A percentile compares a stretch with the other conserved stretches of the same genome.
These are phyloP conservation scores for Dendrocalamus sinicus DNA, from an alignment of 176 grass and related monocot genomes.

Conservation along the genomic window DNA sequence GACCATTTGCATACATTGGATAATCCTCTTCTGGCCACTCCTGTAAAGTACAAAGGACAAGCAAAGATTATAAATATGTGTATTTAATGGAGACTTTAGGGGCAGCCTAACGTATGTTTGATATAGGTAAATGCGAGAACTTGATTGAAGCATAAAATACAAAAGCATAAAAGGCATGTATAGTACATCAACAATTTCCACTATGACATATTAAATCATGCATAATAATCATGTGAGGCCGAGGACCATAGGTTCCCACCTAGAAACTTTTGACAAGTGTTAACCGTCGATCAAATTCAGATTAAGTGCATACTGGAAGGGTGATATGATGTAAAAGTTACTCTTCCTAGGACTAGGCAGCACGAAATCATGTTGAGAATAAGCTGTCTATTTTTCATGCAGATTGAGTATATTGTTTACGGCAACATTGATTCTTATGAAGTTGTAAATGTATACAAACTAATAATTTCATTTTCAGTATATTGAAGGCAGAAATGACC, in stretches of 20 bases:
- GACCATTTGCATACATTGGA: constrained; percentile 95
- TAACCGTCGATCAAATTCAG: not conserved
- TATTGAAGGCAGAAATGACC: not conserved
- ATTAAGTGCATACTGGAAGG: not conserved
- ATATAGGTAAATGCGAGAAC: not conserved
- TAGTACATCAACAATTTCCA: constrained; percentile 17
- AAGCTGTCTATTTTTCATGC: constrained; percentile 11
- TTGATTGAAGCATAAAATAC: constrained; percentile 11
- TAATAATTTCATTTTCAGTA: not conserved
- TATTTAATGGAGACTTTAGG: not conserved
- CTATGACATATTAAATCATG: not conserved
- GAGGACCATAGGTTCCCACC: not conserved
- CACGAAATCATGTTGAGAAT: not conserved
- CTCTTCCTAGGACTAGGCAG: constrained; percentile 2
- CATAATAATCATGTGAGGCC: constrained; percentile 5
- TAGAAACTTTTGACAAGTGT: constrained; percentile 7
- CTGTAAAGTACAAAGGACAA: constrained; percentile 56
- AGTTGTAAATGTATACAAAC: not conserved
- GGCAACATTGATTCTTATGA: constrained; percentile 22
- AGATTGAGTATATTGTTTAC: constrained; percentile 6
- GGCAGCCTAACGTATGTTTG: not conserved
- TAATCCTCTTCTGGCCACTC: constrained; percentile 98
- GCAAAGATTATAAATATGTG: constrained; percentile 40
- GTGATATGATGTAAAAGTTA: not conserved
- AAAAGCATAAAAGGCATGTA: not conserved